Base-by-base conservation (phyloP, 2,329 filamentous ascomycete genomes). In the Ceratocystis lukuohia region DNA sequence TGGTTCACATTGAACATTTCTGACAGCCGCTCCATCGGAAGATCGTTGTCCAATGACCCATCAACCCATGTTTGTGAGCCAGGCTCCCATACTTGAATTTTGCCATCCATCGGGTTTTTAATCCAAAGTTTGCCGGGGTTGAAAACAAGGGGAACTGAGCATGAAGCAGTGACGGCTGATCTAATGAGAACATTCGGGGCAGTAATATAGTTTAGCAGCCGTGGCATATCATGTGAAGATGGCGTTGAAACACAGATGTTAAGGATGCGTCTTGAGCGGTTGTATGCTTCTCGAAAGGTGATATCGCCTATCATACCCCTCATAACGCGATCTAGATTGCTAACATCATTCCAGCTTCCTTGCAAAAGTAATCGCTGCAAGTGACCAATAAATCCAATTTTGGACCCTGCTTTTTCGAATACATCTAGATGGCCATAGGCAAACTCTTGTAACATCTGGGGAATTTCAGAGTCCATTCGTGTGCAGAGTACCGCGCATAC, bases 1-100 rank as follows among this genome's bases (percentile, higher is more conserved):
- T 96, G 93, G 72, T 96, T 96, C 73, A 96, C 92, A 72, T 96
- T 96, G 79, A 96, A 96, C 88, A 96, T 92, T 73, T 96, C 91
- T 0, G 91, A 86, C 17, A 97, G 80, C 1, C 90, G 84, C 22
- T 88, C 91, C 85, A 96, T 96, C 1, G 93, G 93, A 2, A 97
- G 79, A 74, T 97, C 93, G 68, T 94, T 94, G 73, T 96, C 91
- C 25, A 97, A 90, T 0, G 92, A 96, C 0, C 93, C 93, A 73
- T 97, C 93, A 64, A 97, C 96, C 83, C 90, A 96, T 70, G 85
- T 84, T 73, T 91, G 88, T 33, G 89, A 87, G 2, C 88, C 87
- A 15, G 91, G 88, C 71, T 94, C 92, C 92, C 92, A 96, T 0
- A 89, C 87, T 17, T 85, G 82, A 44, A 89, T 84, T 70, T 87